Base-by-base conservation (phyloP, 306 rosid genomes). In the Malus asiatica region DNA sequence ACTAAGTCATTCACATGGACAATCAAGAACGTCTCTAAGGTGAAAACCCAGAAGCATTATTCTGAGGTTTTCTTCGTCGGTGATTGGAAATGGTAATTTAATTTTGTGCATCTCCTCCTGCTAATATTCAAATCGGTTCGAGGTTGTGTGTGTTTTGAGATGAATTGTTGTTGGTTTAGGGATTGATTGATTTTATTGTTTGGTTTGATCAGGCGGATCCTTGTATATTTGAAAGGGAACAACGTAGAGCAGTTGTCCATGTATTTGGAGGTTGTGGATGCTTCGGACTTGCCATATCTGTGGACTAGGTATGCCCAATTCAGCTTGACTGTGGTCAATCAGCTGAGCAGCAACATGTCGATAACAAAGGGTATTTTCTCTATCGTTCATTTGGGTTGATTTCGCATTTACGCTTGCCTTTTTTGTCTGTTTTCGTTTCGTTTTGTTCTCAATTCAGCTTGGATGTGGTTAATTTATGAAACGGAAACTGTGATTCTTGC, bases 41-140 rank as follows among this genome's bases (percentile, higher is more conserved):
- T 53, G 46, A 19, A 12, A 11, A 20, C 6, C 42, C 40, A 20
- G 25, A 32, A 71, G 48, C 27, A 13, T 20, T 52, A 52, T 15
- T 71, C 64, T 20, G 75, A 71, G 19, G 48, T 32, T 53, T 53
- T 32, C 61, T n/a, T 71, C 18, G 8, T 71, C 3, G 75, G 75
- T n/a, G 75, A 35, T 71, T 71, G 40, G 16, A 71, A 71, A 71
- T 71, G 75, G 75, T 71, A 64, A 9, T 32, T 19, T 8, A 51
- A 51, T 14, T 23, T 11, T 30, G 0, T 71, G 10, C 20, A 5
- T 51, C 18, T 1, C 2, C 46, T 65, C 11, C 45, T 32, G 27
- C 32, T 3, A 7, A 30, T 18, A 32, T 15, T 14, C 29, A 18
- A 32, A 16, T 33, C 0, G 2, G 5, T 22, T 30, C 10, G 18